These are phyloP conservation scores for Pezicula radicicola DNA, from an alignment of 2,329 filamentous ascomycete species.

Conservation along the genomic window DNA sequence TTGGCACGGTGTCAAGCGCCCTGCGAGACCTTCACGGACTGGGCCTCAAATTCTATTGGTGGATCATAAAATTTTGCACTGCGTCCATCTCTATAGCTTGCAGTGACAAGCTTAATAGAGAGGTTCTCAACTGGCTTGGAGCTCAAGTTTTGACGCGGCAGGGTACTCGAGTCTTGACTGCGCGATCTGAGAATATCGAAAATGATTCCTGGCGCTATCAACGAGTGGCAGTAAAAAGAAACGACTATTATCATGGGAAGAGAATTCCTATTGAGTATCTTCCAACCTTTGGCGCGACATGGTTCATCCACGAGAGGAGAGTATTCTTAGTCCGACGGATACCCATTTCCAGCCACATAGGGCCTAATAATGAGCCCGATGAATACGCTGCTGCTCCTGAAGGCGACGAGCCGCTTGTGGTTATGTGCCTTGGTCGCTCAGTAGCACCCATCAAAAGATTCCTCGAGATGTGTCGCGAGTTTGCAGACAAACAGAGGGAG, in stretches of 20 bases:
- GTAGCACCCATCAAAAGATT: constrained; percentile 44
- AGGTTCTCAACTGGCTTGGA: constrained; percentile 43
- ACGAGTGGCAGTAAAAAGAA: constrained; percentile 34
- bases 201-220: constrained; percentile 34
- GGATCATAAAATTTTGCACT: constrained; percentile 39
- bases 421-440: constrained; percentile 50
- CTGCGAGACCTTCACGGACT: constrained; percentile 34
- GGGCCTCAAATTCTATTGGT: constrained; percentile 36
- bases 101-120: constrained; percentile 42
- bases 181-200: constrained; percentile 36
- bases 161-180: constrained; percentile 37
- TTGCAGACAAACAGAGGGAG: constrained; percentile 43
- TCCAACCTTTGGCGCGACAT: constrained; percentile 41
- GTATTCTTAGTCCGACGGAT: constrained; percentile 43
- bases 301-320: constrained; percentile 47
- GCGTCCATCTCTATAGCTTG: constrained; percentile 41
- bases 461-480: constrained; percentile 44
- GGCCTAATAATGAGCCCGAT: constrained; percentile 29
- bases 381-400: constrained; percentile 43
- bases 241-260: constrained; percentile 7
- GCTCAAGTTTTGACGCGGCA: constrained; percentile 36
- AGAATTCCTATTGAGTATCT: constrained; percentile 39
- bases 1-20: constrained; percentile 37
- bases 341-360: constrained; percentile 33
- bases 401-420: constrained; percentile 39